phyloP scores from a whole-genome alignment of 202 grass and related monocot genomes.

The Zizania palustris region DNA sequence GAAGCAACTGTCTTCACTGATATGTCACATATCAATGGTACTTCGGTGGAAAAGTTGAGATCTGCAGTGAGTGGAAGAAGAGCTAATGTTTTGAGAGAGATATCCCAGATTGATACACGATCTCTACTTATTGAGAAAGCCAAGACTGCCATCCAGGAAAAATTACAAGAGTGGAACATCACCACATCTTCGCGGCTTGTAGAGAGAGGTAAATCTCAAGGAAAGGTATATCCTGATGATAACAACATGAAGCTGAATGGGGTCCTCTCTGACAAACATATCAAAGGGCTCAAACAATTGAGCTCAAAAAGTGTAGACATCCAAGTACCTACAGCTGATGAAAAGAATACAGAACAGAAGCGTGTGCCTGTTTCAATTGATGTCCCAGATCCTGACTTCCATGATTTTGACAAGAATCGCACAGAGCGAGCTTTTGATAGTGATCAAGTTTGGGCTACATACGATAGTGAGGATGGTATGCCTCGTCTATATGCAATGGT shows the following conservation, averaged over 20 bases:
- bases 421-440: constrained; percentile 79
- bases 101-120: constrained; percentile 74
- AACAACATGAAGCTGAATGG: constrained; percentile 52
- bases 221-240: constrained; percentile 48
- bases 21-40: constrained; percentile 57
- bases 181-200: constrained; percentile 28
- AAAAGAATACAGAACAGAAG: constrained; percentile 50
- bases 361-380: constrained; percentile 71
- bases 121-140: constrained; percentile 75
- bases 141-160: constrained; percentile 54
- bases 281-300: constrained; percentile 43
- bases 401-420: constrained; percentile 96
- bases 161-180: constrained; percentile 66
- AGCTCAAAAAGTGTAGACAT: constrained; percentile 35
- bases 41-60: constrained; percentile 53
- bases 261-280: constrained; percentile 36
- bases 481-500: constrained; percentile 92
- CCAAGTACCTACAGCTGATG: constrained; percentile 31
- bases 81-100: constrained; percentile 69
- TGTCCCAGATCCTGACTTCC: constrained; percentile 95
- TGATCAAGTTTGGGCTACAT: constrained; percentile 97
- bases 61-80: constrained; percentile 67
- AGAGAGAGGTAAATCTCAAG: constrained; percentile 38
- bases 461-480: constrained; percentile 98
- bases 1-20: constrained; percentile 53